Evolutionary conservation across 2,329 filamentous ascomycete species (phyloP), one percentile per base, ranked within the genome.

Genomic region (Pestalotiopsis sp.): DNA sequence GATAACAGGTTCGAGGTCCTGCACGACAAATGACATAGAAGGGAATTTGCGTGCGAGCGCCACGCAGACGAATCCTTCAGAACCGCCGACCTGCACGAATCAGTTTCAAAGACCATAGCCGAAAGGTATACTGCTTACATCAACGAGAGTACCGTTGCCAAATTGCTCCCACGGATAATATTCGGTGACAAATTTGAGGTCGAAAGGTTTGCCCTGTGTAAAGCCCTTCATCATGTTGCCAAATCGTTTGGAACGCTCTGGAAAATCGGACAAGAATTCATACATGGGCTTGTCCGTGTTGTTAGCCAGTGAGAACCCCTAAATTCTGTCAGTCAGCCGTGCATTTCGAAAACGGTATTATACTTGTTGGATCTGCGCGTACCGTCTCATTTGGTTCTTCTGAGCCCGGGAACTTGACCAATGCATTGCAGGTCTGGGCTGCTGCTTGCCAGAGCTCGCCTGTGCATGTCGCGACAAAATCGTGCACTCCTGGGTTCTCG

Each of bases 171-270:
- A 85, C 72, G 89, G 84, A 72, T 86, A 90, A 58, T 83, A 85
- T 49, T 87, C 78, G 2, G 89, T 80, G 11, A 90, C 80, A 71
- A 89, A 82, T 27, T 78, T 77, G 4, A 88, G 73, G 71, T 88
- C 86, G 71, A 88, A 89, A 0, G 88, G 87, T 72, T 89, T 85
- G 68, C 85, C 87, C 2, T 82, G 84, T 0, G 85, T 86, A 65
- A 90, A 78, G 65, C 82, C 87, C 1, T 79, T 78, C 87, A 90
- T 90, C 49, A 86, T 87, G 9, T 80, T 79, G 5, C 84, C 86
- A 78, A 90, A 87, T 66, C 85, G 81, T 70, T 82, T 81, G 2
- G 85, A 84, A 11, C 84, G 80, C n/a, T 70, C 67, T 1, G 83
- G 81, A 38, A 85, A 80, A 71, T 84, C 85, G 64, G 83, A 83